Base-by-base conservation (phyloP, 768 basidiomycete species). In the Boletus rufocinnamomeus region DNA sequence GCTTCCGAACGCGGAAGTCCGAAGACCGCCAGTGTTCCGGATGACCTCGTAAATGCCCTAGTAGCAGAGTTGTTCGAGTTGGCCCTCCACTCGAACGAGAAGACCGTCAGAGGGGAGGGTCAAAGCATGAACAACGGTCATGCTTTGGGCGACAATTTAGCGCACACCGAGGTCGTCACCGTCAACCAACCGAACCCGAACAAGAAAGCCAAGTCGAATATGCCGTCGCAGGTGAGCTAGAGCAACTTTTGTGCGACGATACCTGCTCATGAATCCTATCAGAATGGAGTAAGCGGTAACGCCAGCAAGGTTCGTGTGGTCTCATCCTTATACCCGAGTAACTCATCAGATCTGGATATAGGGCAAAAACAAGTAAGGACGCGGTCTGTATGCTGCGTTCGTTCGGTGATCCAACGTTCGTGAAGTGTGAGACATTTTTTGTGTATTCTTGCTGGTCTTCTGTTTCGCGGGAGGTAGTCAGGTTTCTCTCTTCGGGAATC, bases 11-110 rank as follows among this genome's bases (percentile, higher is more conserved):
- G 49, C 1, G 75, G 76, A 2, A 69, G 68, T 0, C 76, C 77
- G 0, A 71, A 66, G 0, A 63, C 63, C 1, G 69, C 72, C 0
- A 62, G 66, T 3, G 62, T 71, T 0, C 67, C 68, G 0, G 69
- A 72, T 14, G 72, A 68, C 0, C 56, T 67, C 6, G 54, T 77
- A 25, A 58, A 58, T 5, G 45, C 41, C 0, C 68, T 80, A 27
- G 66, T 79, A 8, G 64, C 59, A 8, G 66, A 73, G 8, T 63
- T 75, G 44, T 79, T 79, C 60, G 67, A 65, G 0, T 60, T 75
- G 57, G 32, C 62, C 52, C 41, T 19, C 6, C 58, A 28, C 2
- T 46, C 52, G 9, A 49, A 58, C 52, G 57, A 53, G 6, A 51
- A 32, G n/a, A 30, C n/a, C 40, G 59, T 53, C 46, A 10, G 44